phyloP scores from a whole-genome alignment of 345 rosid species.

The Chamaenerion angustifolium region DNA sequence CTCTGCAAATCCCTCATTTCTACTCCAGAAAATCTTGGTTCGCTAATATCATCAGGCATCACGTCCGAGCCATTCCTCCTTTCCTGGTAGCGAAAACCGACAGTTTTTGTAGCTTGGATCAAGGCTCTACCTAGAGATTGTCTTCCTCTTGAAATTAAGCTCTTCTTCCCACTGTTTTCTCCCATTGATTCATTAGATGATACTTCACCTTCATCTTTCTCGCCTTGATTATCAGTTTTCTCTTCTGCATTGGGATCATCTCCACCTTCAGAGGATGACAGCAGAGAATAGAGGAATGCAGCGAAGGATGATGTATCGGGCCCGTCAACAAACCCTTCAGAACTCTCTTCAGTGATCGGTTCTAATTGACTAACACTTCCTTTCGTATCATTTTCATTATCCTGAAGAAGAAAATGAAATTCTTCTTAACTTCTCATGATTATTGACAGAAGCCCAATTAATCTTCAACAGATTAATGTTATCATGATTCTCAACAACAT shows the following conservation, averaged over 20 bases:
- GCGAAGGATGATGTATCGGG: slow-evolving; percentile 95
- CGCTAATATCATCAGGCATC: slow-evolving; percentile 24
- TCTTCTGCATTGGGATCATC: slow-evolving; percentile 24
- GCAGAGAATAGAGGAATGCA: slow-evolving; percentile 74
- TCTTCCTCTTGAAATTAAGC: slow-evolving; percentile 60
- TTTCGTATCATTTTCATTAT: slow-evolving; percentile 29
- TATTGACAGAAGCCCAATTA: too few relatives aligned
- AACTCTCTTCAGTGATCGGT: slow-evolving; percentile 30
- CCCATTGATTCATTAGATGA: slow-evolving; percentile 24
- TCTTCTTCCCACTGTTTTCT: slow-evolving; percentile 42
- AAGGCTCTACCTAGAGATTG: slow-evolving; percentile 45
- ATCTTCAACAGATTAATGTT: too few relatives aligned
- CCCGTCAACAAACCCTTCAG: slow-evolving; percentile 32
- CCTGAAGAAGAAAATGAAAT: slow-evolving; percentile 20
- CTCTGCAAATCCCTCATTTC: slow-evolving; percentile 41
- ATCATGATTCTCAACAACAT: too few relatives aligned
- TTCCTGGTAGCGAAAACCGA: slow-evolving; percentile 34
- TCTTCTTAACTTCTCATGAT: neutral
- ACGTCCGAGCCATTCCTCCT: slow-evolving; percentile 26
- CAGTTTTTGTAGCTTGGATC: slow-evolving; percentile 19
- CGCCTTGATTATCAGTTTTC: slow-evolving; percentile 22
- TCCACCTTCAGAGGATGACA: slow-evolving; percentile 45
- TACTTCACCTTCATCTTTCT: slow-evolving; percentile 18
- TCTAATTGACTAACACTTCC: slow-evolving; percentile 25
- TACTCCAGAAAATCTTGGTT: slow-evolving; percentile 28